Evolutionary conservation across 2,329 filamentous ascomycete species (phyloP).

Genomic region (Venturia nashicola): DNA sequence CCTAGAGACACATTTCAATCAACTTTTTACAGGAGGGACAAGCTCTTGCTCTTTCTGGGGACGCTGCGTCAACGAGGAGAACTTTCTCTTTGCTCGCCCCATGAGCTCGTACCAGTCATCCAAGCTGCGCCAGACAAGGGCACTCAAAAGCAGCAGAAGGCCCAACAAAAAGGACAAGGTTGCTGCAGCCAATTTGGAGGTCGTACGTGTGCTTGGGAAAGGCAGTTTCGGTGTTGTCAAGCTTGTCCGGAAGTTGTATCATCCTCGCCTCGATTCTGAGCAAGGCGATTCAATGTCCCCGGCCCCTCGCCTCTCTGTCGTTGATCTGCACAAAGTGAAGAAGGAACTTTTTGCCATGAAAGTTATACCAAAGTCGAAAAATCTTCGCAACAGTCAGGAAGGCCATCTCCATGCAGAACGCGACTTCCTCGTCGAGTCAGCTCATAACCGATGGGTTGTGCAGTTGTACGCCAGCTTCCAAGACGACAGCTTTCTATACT

Average conservation of each 20-base stretch:
- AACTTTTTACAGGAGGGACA: constrained; percentile 38
- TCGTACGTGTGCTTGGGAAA: constrained; percentile 73
- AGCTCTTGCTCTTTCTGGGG: constrained; percentile 50
- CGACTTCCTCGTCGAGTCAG: constrained; percentile 80
- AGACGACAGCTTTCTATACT: constrained; percentile 70
- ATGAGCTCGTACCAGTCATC: constrained; percentile 51
- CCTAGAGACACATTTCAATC: constrained; percentile 73
- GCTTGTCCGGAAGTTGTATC: constrained; percentile 57
- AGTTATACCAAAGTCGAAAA: constrained; percentile 85
- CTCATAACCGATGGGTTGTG: constrained; percentile 80
- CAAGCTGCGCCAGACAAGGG: constrained; percentile 60
- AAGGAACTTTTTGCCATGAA: constrained; percentile 84
- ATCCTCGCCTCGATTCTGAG: constrained; percentile 16
- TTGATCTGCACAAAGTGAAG: constrained; percentile 9
- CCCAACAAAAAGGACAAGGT: constrained; percentile 37
- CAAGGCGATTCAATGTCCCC: not conserved
- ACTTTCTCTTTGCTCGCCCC: constrained; percentile 34
- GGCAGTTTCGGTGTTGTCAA: constrained; percentile 91
- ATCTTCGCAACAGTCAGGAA: constrained; percentile 84
- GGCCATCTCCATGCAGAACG: constrained; percentile 83
- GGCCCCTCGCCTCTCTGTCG: not conserved
- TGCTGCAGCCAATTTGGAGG: constrained; percentile 58
- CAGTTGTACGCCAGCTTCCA: constrained; percentile 83
- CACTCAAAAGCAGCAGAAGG: constrained; percentile 51
- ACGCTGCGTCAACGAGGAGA: constrained; percentile 50